phyloP scores from a whole-genome alignment of 495 filamentous ascomycete genomes.

The Rostrohypoxylon terebratum region DNA sequence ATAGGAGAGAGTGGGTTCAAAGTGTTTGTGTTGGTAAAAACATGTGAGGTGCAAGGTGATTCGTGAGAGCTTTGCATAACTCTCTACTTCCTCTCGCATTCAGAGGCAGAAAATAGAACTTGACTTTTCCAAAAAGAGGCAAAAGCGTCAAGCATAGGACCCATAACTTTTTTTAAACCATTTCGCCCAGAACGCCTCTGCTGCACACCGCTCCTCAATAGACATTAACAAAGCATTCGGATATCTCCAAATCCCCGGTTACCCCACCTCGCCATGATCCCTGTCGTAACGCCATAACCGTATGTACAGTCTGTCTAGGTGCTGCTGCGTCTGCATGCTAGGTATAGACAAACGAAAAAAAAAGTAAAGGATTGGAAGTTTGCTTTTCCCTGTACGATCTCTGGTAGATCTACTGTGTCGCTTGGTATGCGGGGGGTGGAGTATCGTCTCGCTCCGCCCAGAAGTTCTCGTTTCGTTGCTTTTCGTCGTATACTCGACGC shows the following conservation, averaged over 20 bases:
- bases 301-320: constrained; percentile 42
- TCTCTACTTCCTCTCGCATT: neutral
- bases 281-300: constrained; percentile 46
- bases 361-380: constrained; percentile 18
- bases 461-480: constrained; percentile 60
- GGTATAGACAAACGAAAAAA: constrained; percentile 47
- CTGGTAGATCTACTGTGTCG: constrained; percentile 49
- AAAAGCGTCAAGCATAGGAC: neutral
- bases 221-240: constrained; percentile 46
- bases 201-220: constrained; percentile 43
- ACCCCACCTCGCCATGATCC: constrained; percentile 12
- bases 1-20: constrained; percentile 14
- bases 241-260: constrained; percentile 40
- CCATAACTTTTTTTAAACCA: constrained; percentile 35
- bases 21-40: constrained; percentile 3
- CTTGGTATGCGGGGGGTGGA: constrained; percentile 73
- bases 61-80: constrained; percentile 8
- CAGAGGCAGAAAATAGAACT: neutral
- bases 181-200: constrained; percentile 48
- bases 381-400: constrained; percentile 12
- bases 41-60: constrained; percentile 3
- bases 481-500: constrained; percentile 78
- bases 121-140: neutral
- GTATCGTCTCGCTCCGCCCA: constrained; percentile 65
- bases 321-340: constrained; percentile 9